These are phyloP conservation scores for Venturia oleaginea DNA, from an alignment of 2,329 filamentous ascomycete genomes.

Conservation along the genomic window DNA sequence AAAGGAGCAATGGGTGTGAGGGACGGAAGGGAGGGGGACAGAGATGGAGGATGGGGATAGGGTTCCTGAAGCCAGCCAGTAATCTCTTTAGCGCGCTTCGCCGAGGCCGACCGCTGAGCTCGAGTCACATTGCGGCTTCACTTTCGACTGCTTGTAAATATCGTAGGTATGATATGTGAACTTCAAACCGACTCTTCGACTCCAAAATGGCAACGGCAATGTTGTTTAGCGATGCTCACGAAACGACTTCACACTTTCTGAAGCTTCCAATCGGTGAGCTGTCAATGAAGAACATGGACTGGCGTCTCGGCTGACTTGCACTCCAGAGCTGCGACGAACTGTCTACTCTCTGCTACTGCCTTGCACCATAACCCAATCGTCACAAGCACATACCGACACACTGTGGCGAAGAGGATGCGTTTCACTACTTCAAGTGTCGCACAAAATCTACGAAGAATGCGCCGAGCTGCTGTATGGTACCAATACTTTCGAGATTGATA, in stretches of 20 bases:
- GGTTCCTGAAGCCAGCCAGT: neutral
- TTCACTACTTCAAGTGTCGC: slow-evolving; percentile 30
- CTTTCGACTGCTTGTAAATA: neutral
- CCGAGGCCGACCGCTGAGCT: neutral
- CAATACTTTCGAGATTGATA: slow-evolving; percentile 37
- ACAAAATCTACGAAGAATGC: slow-evolving; percentile 37
- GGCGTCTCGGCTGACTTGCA: neutral
- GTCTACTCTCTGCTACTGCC: slow-evolving; percentile 36
- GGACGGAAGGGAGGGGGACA: neutral
- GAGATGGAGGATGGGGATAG: neutral
- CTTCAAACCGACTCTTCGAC: neutral
- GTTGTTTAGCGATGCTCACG: neutral
- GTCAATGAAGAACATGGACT: neutral
- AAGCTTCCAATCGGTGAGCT: slow-evolving; percentile 10
- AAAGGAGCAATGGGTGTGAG: neutral
- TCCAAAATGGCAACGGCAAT: neutral
- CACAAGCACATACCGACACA: slow-evolving; percentile 17
- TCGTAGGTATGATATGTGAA: too few species aligned
- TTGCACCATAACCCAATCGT: slow-evolving; percentile 25
- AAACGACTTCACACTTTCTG: neutral
- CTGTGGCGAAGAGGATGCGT: slow-evolving; percentile 37
- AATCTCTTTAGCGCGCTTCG: neutral
- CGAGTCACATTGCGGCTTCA: neutral
- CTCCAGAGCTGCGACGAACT: slow-evolving; percentile 32
- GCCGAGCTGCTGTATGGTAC: slow-evolving; percentile 37